phyloP scores from a whole-genome alignment of 2,329 filamentous ascomycete genomes.

The Colletotrichum camelliae region DNA sequence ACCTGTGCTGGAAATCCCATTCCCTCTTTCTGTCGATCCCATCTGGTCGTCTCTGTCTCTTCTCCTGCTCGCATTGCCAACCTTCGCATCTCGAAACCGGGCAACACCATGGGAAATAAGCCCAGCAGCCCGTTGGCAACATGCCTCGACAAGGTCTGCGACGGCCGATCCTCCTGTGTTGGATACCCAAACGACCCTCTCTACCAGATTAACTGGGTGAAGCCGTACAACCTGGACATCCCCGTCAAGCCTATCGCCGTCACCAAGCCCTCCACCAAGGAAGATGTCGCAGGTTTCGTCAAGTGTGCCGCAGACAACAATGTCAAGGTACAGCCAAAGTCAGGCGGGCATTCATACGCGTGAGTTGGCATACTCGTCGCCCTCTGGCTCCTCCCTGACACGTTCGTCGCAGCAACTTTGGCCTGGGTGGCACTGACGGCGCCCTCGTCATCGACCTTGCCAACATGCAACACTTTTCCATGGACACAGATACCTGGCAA shows the following conservation, averaged over 20 bases:
- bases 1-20: neutral
- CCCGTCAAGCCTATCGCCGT: conserved; percentile 59
- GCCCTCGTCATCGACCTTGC: conserved; percentile 59
- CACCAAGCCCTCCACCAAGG: conserved; percentile 55
- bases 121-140: conserved; percentile 44
- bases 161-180: conserved; percentile 49
- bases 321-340: conserved; percentile 64
- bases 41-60: neutral
- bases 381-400: neutral
- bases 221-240: conserved; percentile 58
- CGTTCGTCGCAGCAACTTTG: conserved; percentile 36
- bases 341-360: conserved; percentile 70
- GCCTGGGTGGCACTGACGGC: conserved; percentile 56
- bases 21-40: neutral
- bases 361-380: conserved; percentile 30
- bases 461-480: conserved; percentile 57
- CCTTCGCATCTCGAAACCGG: neutral
- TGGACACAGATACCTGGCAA: conserved; percentile 57
- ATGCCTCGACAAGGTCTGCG: conserved; percentile 54
- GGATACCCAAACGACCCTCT: conserved; percentile 47
- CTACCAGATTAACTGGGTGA: conserved; percentile 56
- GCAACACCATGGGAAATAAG: conserved; percentile 45
- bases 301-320: conserved; percentile 57
- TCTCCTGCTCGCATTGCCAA: neutral
- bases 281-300: conserved; percentile 62